These are phyloP conservation scores for Chenopodium formosanum DNA, from an alignment of 148 eudicot species.

Conservation along the genomic window DNA sequence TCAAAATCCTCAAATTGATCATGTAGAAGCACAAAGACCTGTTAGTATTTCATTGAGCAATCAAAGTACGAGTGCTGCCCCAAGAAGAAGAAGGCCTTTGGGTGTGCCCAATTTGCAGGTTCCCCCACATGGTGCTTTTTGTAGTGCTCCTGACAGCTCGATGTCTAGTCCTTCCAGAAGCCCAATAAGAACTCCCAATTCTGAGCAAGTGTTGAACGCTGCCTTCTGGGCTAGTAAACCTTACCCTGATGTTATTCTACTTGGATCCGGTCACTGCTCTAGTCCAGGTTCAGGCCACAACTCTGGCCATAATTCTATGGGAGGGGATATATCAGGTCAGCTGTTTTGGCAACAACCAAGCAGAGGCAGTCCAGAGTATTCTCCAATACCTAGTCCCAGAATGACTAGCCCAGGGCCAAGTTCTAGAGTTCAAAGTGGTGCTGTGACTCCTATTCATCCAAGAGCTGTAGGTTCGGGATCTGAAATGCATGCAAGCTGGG, in stretches of 20 bases:
- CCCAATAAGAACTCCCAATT: conserved; percentile 69
- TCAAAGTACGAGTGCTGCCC: conserved; percentile 44
- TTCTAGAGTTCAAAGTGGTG: conserved; percentile 96
- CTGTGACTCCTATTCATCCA: conserved; percentile 96
- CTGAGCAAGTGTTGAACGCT: conserved; percentile 62
- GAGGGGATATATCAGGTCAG: conserved; percentile 84
- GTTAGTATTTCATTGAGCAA: conserved; percentile 37
- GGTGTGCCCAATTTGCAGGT: conserved; percentile 67
- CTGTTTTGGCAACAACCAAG: conserved; percentile 94
- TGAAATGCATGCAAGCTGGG: conserved; percentile 46
- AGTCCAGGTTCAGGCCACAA: conserved; percentile 98
- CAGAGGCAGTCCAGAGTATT: conserved; percentile 92
- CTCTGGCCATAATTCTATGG: conserved; percentile 96
- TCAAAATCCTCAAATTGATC: conserved; percentile 30
- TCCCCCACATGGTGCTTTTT: conserved; percentile 64
- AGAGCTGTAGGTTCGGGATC: conserved; percentile 61
- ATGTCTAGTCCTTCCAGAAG: conserved; percentile 96
- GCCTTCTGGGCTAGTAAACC: conserved; percentile 67
- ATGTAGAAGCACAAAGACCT: conserved; percentile 50
- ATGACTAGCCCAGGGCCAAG: conserved; percentile 95
- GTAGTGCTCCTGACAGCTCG: conserved; percentile 89
- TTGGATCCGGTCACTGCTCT: conserved; percentile 96
- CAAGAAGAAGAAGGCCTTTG: conserved; percentile 62
- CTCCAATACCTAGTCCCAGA: conserved; percentile 94
- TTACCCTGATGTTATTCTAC: conserved; percentile 65